Evolutionary conservation across 192 early-diverging fungal genomes (phyloP).

Genomic region (Kickxella alabastrina): DNA sequence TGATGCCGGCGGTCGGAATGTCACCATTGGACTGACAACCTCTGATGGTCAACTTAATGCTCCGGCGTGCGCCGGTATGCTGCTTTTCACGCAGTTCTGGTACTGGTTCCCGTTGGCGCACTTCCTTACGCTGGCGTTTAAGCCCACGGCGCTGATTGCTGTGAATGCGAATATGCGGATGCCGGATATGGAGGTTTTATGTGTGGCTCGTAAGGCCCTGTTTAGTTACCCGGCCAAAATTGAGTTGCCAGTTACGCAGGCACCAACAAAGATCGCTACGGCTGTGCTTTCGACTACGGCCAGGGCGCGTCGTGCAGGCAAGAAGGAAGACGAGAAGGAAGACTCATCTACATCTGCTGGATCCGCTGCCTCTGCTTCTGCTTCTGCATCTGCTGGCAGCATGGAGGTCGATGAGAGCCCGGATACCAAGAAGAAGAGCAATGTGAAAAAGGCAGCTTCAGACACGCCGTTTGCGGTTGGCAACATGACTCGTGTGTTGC

Average conservation of each 20-base stretch:
- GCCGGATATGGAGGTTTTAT: slow-evolving; percentile 81
- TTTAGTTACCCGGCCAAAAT: slow-evolving; percentile 90
- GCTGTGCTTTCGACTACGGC: slow-evolving; percentile 95
- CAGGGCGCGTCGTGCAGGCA: slow-evolving; percentile 86
- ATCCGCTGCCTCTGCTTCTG: background rate
- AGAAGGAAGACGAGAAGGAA: slow-evolving; percentile 53
- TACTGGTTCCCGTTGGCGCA: slow-evolving; percentile 99
- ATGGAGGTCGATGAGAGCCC: slow-evolving; percentile 41
- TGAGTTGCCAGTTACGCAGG: slow-evolving; percentile 61
- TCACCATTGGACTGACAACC: slow-evolving; percentile 88
- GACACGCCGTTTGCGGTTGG: slow-evolving; percentile 73
- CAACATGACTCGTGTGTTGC: slow-evolving; percentile 86
- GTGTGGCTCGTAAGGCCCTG: slow-evolving; percentile 81
- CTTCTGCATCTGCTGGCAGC: slow-evolving; percentile 13
- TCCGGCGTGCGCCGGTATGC: slow-evolving; percentile 97
- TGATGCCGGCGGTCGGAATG: slow-evolving; percentile 97
- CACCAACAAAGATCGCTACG: slow-evolving; percentile 69
- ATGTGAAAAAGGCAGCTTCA: slow-evolving; percentile 57
- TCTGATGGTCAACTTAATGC: slow-evolving; percentile 86
- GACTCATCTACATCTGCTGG: slow-evolving; percentile 19
- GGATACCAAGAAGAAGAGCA: slow-evolving; percentile 33
- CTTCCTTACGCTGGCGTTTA: slow-evolving; percentile 91
- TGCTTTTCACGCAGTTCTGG: slow-evolving; percentile 99
- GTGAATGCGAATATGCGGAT: slow-evolving; percentile 82
- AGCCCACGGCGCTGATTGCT: slow-evolving; percentile 93